phyloP scores from a whole-genome alignment of 208 protist genomes.

The Acanthamoeba castellanii region DNA sequence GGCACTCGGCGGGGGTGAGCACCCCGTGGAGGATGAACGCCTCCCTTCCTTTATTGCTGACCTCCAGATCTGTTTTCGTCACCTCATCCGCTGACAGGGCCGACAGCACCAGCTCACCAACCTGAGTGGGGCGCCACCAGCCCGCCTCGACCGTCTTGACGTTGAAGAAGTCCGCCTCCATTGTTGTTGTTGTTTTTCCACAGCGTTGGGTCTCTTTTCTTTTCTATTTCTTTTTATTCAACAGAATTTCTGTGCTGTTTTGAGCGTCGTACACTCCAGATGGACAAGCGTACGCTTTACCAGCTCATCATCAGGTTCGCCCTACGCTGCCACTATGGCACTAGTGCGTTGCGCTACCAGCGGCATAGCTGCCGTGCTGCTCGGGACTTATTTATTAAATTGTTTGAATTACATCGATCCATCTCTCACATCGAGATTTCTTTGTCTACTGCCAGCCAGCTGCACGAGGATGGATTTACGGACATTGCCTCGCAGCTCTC shows the following conservation, averaged over 20 bases:
- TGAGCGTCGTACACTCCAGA: too few relatives aligned
- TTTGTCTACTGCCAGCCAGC: slow-evolving; percentile 1
- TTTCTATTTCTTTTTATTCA: too few relatives aligned
- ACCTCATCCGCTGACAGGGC: background rate
- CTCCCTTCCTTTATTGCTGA: background rate
- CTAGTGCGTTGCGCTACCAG: too few relatives aligned
- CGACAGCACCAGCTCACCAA: background rate
- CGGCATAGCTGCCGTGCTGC: too few relatives aligned
- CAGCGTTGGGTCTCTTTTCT: too few relatives aligned
- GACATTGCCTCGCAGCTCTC: background rate
- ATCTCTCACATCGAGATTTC: too few relatives aligned
- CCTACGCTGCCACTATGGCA: background rate
- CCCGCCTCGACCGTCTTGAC: background rate
- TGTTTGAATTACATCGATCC: too few relatives aligned
- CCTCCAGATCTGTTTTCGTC: background rate
- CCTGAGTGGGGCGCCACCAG: background rate
- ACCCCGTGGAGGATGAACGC: background rate
- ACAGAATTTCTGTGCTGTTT: too few relatives aligned
- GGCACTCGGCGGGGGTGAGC: slow-evolving; percentile 26
- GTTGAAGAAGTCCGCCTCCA: background rate
- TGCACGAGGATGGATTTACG: slow-evolving; percentile 50
- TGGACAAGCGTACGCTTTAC: slow-evolving; percentile 16
- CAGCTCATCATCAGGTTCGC: slow-evolving; percentile 47
- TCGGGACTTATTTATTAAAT: background rate
- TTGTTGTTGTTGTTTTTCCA: too few relatives aligned